These are phyloP conservation scores for Talaromyces nanjingensis DNA, from an alignment of 495 filamentous ascomycete genomes.

Conservation along the genomic window DNA sequence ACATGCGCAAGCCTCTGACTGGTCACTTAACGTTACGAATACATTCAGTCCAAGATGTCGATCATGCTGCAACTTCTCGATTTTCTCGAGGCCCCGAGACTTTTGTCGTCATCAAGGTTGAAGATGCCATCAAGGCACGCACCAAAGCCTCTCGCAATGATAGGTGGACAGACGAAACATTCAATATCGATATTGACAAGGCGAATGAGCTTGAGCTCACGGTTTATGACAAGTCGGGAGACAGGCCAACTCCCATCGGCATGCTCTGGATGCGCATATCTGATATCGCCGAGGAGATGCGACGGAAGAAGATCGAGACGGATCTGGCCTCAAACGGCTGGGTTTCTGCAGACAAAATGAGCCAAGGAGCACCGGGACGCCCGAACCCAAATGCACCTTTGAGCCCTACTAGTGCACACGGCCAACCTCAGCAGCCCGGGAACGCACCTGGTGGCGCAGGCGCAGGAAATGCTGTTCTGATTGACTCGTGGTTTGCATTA, in stretches of 20 bases:
- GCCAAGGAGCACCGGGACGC: constrained; percentile 36
- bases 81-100: constrained; percentile 91
- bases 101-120: constrained; percentile 91
- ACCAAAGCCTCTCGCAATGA: constrained; percentile 85
- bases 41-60: constrained; percentile 85
- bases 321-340: constrained; percentile 87
- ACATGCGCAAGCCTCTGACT: constrained; percentile 85
- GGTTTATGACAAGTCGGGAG: constrained; percentile 87
- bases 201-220: constrained; percentile 97
- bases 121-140: constrained; percentile 81
- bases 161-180: constrained; percentile 83
- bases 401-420: constrained; percentile 22
- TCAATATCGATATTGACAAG: constrained; percentile 90
- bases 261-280: constrained; percentile 96
- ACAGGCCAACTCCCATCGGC: constrained; percentile 85
- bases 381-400: constrained; percentile 36
- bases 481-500: constrained; percentile 95
- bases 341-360: constrained; percentile 95
- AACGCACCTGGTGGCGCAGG: constrained; percentile 28
- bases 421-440: constrained; percentile 12
- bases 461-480: constrained; percentile 52
- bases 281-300: constrained; percentile 95
- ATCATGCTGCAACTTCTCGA: constrained; percentile 80
- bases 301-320: constrained; percentile 92
- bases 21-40: constrained; percentile 83